Evolutionary conservation across 371 early-diverging fungal species (phyloP).

Genomic region (Actinomortierella ambigua): DNA sequence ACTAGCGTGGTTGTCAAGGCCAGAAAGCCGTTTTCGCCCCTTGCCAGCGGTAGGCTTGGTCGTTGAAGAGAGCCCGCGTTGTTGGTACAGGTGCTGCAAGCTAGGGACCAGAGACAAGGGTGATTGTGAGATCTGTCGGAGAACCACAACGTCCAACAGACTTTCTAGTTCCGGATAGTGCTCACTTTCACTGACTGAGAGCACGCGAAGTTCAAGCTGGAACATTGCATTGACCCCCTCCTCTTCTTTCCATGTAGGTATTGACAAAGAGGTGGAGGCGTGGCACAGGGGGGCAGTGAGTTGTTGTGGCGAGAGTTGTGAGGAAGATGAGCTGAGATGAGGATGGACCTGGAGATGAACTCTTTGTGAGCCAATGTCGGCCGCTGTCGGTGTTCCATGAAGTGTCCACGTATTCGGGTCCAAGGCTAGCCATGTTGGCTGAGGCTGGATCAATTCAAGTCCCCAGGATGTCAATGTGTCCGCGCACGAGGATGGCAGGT

Average conservation of each 20-base stretch:
- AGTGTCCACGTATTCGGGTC: slow-evolving; percentile 10
- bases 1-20: no score
- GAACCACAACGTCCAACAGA: no score
- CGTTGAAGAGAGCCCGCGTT: no score
- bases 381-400: slow-evolving; percentile 5
- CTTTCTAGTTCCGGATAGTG: no score
- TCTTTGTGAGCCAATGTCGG: neutral
- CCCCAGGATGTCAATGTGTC: neutral
- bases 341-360: slow-evolving; percentile 6
- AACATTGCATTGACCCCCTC: neutral
- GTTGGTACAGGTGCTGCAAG: no score
- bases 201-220: neutral
- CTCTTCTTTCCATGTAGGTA: neutral
- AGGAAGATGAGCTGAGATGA: neutral
- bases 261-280: neutral
- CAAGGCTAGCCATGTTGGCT: slow-evolving; percentile 8
- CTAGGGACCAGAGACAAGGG: no score
- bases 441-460: neutral
- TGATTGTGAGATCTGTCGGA: no score
- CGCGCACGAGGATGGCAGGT: no score
- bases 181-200: no score
- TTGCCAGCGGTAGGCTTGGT: no score
- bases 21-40: no score
- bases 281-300: no score
- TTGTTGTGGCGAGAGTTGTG: neutral